Evolutionary conservation across 2,329 filamentous ascomycete species (phyloP).

Genomic region (Cordyceps cicadae): DNA sequence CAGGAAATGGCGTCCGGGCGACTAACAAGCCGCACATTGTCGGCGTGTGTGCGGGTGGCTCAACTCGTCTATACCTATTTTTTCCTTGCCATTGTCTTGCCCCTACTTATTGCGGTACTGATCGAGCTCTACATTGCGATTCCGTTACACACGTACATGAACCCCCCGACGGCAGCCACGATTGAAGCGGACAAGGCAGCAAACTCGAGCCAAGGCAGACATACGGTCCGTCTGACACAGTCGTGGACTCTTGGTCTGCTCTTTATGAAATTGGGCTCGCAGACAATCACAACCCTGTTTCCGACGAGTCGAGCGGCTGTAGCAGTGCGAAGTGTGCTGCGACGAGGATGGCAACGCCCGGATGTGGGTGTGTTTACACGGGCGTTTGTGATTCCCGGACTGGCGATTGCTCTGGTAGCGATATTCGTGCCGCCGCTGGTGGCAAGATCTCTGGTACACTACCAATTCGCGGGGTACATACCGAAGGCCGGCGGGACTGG

Average conservation of each 20-base stretch:
- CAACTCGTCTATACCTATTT: slow-evolving; percentile 66
- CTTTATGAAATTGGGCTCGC: slow-evolving; percentile 72
- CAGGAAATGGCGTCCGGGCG: slow-evolving; percentile 18
- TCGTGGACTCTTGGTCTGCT: slow-evolving; percentile 90
- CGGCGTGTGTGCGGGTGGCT: slow-evolving; percentile 24
- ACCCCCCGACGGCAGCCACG: slow-evolving; percentile 27
- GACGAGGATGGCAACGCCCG: slow-evolving; percentile 69
- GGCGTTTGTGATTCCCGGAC: slow-evolving; percentile 72
- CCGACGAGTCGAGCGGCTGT: slow-evolving; percentile 62
- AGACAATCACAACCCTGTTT: slow-evolving; percentile 59
- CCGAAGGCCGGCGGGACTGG: slow-evolving; percentile 15
- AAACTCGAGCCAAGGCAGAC: slow-evolving; percentile 28
- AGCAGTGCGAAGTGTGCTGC: slow-evolving; percentile 66
- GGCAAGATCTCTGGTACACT: slow-evolving; percentile 32
- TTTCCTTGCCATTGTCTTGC: slow-evolving; percentile 69
- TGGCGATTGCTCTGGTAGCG: slow-evolving; percentile 52
- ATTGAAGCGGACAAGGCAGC: slow-evolving; percentile 20
- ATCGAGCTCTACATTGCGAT: slow-evolving; percentile 85
- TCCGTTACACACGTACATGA: slow-evolving; percentile 74
- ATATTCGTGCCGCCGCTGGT: slow-evolving; percentile 56
- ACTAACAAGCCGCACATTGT: slow-evolving; percentile 19
- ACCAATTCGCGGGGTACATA: slow-evolving; percentile 14
- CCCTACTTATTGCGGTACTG: slow-evolving; percentile 67
- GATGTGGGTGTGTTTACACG: slow-evolving; percentile 73
- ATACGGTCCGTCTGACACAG: slow-evolving; percentile 81